phyloP scores from a whole-genome alignment of 805 yeast genomes.

The Blastobotrys americana region DNA sequence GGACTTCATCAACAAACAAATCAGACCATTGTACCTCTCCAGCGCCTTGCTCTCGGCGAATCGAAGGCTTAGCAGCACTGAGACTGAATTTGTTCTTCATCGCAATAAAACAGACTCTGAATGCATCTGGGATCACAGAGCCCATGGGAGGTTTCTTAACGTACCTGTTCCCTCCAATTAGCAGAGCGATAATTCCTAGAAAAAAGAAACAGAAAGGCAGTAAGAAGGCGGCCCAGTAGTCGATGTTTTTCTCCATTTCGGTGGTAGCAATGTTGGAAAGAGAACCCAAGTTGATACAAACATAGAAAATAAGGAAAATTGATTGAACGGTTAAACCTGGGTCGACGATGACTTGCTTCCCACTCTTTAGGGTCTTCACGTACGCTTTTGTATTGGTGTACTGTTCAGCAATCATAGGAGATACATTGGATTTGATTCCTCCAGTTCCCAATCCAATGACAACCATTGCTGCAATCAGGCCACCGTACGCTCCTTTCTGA shows the following conservation, averaged over 20 bases:
- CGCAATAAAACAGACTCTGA: conserved; percentile 40
- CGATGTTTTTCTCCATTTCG: conserved; percentile 56
- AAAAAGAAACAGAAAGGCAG: conserved; percentile 65
- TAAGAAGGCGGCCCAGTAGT: conserved; percentile 59
- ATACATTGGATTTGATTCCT: conserved; percentile 69
- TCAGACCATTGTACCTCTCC: conserved; percentile 50
- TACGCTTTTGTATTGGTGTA: conserved; percentile 54
- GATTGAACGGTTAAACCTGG: conserved; percentile 66
- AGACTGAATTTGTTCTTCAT: conserved; percentile 43
- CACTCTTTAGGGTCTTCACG: conserved; percentile 49
- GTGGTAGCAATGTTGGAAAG: conserved; percentile 72
- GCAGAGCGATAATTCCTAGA: conserved; percentile 47
- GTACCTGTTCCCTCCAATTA: conserved; percentile 47
- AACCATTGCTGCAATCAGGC: conserved; percentile 49
- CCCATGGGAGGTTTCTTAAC: conserved; percentile 56
- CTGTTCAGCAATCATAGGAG: conserved; percentile 71
- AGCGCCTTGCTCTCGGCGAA: conserved; percentile 39
- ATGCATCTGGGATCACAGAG: conserved; percentile 49
- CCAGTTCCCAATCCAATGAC: conserved; percentile 73
- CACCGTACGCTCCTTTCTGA: conserved; percentile 43
- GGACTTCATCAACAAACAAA: conserved; percentile 65
- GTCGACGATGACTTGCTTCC: conserved; percentile 62
- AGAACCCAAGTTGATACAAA: conserved; percentile 70
- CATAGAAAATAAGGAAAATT: conserved; percentile 68
- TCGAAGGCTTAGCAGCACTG: conserved; percentile 52